phyloP scores from a whole-genome alignment of 2,329 filamentous ascomycete species.

The Dendryphion nanum region DNA sequence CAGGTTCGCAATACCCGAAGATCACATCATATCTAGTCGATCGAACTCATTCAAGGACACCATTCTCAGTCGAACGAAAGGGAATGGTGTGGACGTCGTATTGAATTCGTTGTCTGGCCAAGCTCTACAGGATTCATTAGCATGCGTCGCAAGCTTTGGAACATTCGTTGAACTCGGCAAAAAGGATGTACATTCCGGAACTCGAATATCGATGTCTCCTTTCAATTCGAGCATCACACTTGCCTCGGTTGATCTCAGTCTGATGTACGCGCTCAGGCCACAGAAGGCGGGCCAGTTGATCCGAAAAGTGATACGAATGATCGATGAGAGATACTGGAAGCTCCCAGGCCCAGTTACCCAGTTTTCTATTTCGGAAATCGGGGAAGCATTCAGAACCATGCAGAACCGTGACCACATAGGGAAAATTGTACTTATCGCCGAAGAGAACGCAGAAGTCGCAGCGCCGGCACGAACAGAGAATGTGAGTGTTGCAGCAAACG shows the following conservation, averaged over 20 bases:
- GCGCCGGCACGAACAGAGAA: too few relatives aligned
- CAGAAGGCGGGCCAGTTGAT: neutral
- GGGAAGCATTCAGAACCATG: too few relatives aligned
- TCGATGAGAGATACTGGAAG: too few relatives aligned
- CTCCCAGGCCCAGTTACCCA: too few relatives aligned
- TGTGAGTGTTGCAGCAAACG: too few relatives aligned
- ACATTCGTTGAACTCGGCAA: neutral
- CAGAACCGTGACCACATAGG: too few relatives aligned
- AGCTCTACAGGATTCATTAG: neutral
- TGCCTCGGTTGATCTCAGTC: neutral
- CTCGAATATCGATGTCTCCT: neutral
- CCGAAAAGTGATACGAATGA: neutral
- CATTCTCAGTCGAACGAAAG: neutral
- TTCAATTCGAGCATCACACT: slow-evolving; percentile 1
- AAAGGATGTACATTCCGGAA: neutral
- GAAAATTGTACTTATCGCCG: too few relatives aligned
- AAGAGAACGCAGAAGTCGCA: too few relatives aligned
- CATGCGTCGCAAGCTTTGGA: neutral
- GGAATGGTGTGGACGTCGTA: neutral
- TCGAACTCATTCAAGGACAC: neutral
- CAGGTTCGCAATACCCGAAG: neutral
- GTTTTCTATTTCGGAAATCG: too few relatives aligned
- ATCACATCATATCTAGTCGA: neutral
- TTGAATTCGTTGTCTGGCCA: neutral
- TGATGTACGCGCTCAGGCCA: neutral